These are phyloP conservation scores for Phialophora verrucosa DNA, from an alignment of 2,329 filamentous ascomycete species.

Conservation along the genomic window DNA sequence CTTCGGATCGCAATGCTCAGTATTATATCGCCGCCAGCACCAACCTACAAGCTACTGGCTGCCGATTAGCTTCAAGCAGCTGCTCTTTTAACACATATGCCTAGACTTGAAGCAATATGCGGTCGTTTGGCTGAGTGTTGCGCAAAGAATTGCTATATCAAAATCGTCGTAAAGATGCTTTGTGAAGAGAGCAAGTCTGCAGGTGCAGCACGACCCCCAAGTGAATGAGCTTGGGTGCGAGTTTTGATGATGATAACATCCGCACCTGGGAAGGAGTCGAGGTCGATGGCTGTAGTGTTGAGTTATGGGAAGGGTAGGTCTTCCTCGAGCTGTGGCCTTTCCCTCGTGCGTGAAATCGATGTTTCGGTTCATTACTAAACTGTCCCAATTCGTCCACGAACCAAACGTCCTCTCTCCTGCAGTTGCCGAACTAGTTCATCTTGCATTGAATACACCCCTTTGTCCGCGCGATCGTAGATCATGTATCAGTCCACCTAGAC, in stretches of 20 bases:
- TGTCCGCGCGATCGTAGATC: not conserved
- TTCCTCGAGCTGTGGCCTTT: not conserved
- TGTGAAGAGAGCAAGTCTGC: not conserved
- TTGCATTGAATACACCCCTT: not conserved
- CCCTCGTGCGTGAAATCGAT: not conserved
- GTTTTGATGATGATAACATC: not conserved
- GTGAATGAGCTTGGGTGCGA: not conserved
- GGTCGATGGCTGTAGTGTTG: not conserved
- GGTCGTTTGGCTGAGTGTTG: not conserved
- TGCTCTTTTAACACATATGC: not conserved
- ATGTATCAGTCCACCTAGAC: not conserved
- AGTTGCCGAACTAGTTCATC: not conserved
- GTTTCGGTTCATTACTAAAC: not conserved
- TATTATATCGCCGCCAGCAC: not conserved
- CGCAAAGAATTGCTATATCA: not conserved
- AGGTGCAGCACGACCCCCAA: no score
- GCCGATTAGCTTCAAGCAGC: not conserved
- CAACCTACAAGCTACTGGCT: not conserved
- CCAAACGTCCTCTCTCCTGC: not conserved
- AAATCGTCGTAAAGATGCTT: not conserved
- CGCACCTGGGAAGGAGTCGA: not conserved
- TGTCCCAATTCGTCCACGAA: not conserved
- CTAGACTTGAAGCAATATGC: not conserved
- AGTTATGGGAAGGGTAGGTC: not conserved
- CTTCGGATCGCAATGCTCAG: not conserved